Conservation (phyloP, 2,329 filamentous ascomycete genomes). For the Ceratocystis papillata region DNA sequence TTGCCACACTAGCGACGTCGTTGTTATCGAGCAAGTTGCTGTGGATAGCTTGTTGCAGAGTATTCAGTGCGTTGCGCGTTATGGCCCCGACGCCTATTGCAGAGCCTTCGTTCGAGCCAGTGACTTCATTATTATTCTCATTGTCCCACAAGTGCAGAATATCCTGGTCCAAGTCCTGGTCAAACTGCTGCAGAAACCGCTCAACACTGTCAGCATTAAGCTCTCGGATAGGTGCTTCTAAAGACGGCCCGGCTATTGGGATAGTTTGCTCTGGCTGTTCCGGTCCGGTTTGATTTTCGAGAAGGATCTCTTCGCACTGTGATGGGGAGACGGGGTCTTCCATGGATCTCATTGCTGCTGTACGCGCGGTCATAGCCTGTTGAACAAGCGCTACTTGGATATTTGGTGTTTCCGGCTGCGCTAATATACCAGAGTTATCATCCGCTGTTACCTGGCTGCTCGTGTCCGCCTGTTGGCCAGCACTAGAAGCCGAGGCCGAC, state of each 20-base stretch:
- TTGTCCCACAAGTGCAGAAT: slow-evolving; percentile 49
- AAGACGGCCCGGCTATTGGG: background rate
- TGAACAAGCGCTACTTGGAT: slow-evolving; percentile 29
- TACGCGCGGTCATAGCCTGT: slow-evolving; percentile 24
- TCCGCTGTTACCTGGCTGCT: background rate
- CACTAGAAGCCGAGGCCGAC: background rate
- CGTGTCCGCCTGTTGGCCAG: background rate
- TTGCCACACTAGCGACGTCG: slow-evolving; percentile 21
- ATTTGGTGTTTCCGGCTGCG: slow-evolving; percentile 15
- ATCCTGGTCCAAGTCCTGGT: slow-evolving; percentile 44
- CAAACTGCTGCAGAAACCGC: slow-evolving; percentile 25
- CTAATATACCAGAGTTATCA: background rate
- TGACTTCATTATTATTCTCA: slow-evolving; percentile 29
- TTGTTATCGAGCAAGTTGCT: slow-evolving; percentile 21
- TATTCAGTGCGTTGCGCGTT: slow-evolving; percentile 19
- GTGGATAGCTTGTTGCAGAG: slow-evolving; percentile 22
- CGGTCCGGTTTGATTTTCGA: background rate
- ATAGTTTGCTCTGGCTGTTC: background rate
- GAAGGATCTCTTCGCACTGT: background rate
- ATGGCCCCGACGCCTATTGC: slow-evolving; percentile 28
- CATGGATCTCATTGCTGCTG: slow-evolving; percentile 13
- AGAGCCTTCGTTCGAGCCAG: slow-evolving; percentile 35
- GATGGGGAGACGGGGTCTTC: background rate
- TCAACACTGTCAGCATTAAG: slow-evolving; percentile 23
- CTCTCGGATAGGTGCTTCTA: slow-evolving; percentile 19